These are phyloP conservation scores for Bipolaris cookei DNA, from an alignment of 2,329 filamentous ascomycete species.

Conservation along the genomic window DNA sequence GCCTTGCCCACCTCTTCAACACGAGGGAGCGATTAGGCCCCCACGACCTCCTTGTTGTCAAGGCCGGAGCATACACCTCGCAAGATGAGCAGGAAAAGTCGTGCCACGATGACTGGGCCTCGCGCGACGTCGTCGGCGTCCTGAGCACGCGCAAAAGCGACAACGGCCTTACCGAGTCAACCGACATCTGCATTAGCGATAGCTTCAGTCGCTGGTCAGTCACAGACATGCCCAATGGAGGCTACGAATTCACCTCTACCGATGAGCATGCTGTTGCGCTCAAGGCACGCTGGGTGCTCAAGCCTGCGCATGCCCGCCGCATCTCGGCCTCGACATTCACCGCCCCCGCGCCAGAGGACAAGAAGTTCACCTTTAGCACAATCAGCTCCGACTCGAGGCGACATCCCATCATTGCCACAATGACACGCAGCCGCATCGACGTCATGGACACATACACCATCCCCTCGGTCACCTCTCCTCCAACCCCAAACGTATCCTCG, in stretches of 20 bases:
- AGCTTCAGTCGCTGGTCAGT: slow-evolving; percentile 55
- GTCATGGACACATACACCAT: slow-evolving; percentile 70
- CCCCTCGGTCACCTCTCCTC: slow-evolving; percentile 46
- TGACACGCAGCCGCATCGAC: slow-evolving; percentile 69
- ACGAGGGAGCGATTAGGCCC: slow-evolving; percentile 68
- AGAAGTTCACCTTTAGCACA: slow-evolving; percentile 78
- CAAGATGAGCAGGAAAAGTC: slow-evolving; percentile 51
- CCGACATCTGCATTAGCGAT: slow-evolving; percentile 69
- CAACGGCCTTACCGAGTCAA: slow-evolving; percentile 63
- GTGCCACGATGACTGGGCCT: slow-evolving; percentile 59
- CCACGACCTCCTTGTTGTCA: slow-evolving; percentile 73
- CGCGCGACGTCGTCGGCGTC: slow-evolving; percentile 68
- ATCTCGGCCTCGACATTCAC: slow-evolving; percentile 33
- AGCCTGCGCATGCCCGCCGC: slow-evolving; percentile 38
- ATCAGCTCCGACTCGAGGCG: slow-evolving; percentile 71
- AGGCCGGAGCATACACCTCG: slow-evolving; percentile 68
- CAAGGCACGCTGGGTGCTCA: slow-evolving; percentile 73
- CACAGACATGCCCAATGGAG: slow-evolving; percentile 51
- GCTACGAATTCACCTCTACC: slow-evolving; percentile 64
- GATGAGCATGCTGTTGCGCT: slow-evolving; percentile 64
- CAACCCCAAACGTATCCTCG: slow-evolving; percentile 41
- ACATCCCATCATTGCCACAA: slow-evolving; percentile 75
- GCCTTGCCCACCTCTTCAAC: slow-evolving; percentile 68
- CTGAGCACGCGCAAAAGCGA: slow-evolving; percentile 66
- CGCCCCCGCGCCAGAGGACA: slow-evolving; percentile 39